These are phyloP conservation scores for Mercurialis annua DNA, from an alignment of 345 rosid species.

Conservation along the genomic window DNA sequence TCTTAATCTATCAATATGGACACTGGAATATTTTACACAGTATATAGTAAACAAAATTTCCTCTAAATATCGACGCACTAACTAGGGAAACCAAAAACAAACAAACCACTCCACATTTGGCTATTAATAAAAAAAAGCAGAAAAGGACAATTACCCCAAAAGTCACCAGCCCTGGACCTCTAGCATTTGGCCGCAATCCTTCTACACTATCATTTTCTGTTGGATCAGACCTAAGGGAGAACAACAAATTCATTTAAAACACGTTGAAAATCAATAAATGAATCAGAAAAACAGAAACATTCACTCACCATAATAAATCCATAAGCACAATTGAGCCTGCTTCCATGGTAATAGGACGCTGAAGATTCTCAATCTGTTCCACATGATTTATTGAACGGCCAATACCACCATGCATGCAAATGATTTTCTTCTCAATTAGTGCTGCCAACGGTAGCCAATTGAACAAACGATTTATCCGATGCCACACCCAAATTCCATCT, in stretches of 20 bases:
- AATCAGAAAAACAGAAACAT: constrained; percentile 15
- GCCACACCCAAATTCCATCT: constrained; percentile 99
- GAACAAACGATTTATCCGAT: constrained; percentile 90
- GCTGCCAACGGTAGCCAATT: constrained; percentile 99
- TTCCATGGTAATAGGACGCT: constrained; percentile 97
- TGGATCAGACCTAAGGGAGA: constrained; percentile 83
- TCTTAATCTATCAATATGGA: background rate
- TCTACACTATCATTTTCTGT: constrained; percentile 99
- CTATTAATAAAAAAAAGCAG: constrained; percentile 3
- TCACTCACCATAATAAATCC: constrained; percentile 88
- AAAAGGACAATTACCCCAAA: constrained; percentile 76
- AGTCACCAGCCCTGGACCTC: constrained; percentile 97
- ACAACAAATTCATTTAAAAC: constrained; percentile 9
- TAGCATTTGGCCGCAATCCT: constrained; percentile 95
- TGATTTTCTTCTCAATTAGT: constrained; percentile 87
- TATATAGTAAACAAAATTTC: background rate
- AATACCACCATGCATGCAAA: constrained; percentile 99
- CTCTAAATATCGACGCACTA: background rate
- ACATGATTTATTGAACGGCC: constrained; percentile 96
- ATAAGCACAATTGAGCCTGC: constrained; percentile 93
- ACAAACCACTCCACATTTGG: background rate
- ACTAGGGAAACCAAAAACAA: background rate
- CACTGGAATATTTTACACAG: background rate
- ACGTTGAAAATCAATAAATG: constrained; percentile 18
- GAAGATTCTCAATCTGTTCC: constrained; percentile 91